A percentile compares a stretch with the other conserved stretches of the same genome.
Conservation (phyloP, 768 basidiomycete species). For the Amanita muscaria region DNA sequence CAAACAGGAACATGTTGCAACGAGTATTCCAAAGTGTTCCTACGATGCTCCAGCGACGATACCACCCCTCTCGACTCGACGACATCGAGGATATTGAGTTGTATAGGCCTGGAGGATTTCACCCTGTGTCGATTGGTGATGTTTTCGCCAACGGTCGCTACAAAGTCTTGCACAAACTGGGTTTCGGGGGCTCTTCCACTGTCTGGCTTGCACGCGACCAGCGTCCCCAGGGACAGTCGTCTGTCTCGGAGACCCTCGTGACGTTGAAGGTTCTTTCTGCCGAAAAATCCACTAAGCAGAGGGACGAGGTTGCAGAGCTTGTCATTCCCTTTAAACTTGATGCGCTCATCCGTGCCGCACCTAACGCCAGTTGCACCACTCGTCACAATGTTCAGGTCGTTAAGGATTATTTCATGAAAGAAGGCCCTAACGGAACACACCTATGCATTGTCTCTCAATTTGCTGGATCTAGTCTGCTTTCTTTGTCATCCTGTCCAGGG, state of each 20-base stretch:
- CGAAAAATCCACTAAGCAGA: background rate
- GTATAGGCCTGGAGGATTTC: conserved; percentile 43
- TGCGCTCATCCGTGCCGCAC: conserved; percentile 42
- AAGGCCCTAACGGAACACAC: conserved; percentile 68
- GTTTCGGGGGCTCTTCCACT: conserved; percentile 35
- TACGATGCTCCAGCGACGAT: conserved; percentile 9
- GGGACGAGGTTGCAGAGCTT: background rate
- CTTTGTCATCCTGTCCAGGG: conserved; percentile 51
- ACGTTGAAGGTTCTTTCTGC: conserved; percentile 3
- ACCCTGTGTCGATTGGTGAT: conserved; percentile 43
- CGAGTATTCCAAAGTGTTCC: too few relatives aligned
- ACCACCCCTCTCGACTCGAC: conserved; percentile 20
- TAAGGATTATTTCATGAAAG: conserved; percentile 70
- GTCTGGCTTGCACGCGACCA: conserved; percentile 28
- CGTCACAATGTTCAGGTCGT: conserved; percentile 17
- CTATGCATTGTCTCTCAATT: conserved; percentile 68
- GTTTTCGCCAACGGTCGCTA: conserved; percentile 36
- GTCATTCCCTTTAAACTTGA: background rate
- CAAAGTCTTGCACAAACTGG: conserved; percentile 39
- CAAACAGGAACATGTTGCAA: too few relatives aligned
- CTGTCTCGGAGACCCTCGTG: conserved; percentile 15
- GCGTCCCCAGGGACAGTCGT: too few relatives aligned
- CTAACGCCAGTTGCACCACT: conserved; percentile 37
- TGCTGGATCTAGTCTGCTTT: conserved; percentile 50
- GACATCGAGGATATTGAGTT: conserved; percentile 35